Base-by-base conservation (phyloP, 768 basidiomycete species). In the Lyophyllum atratum region DNA sequence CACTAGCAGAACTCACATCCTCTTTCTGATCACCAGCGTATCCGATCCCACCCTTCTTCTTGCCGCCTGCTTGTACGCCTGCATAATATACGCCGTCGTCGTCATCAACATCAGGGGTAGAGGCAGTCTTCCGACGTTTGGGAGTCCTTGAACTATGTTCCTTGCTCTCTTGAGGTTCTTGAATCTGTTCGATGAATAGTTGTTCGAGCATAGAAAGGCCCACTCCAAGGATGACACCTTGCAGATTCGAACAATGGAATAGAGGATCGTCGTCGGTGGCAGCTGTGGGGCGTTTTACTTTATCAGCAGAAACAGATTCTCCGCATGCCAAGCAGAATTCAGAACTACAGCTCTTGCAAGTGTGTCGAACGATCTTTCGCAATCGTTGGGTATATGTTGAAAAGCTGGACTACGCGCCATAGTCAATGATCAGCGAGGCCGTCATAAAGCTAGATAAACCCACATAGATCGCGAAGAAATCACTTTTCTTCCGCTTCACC, bases 161-260 rank as follows among this genome's bases (percentile, higher is more conserved):
- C 52, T 66, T 64, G 49, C 49, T 59, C 37, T 75, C 73, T 17
- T 64, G 29, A 21, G 68, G 57, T 28, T 77, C 76, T 54, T 75
- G 72, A 31, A 62, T 73, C 51, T 86, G 84, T 39, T 88, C 84
- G 33, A 78, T 70, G 66, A 88, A 95, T 33, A 81, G 72, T 52
- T 84, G 79, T 70, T 96, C 93, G 42, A 96, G 80, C 85, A 93
- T 93, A 33, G 85, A 85, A 43, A 96, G 81, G 9, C 95, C 95
- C 37, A 96, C 80, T n/a, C 95, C 95, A 5, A 98, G 77, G 60
- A 97, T 86, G 14, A 92, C 84, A 37, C 95, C 95, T 73, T 97
- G 90, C 33, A 96, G 69, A 66, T 92, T 90, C 6, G 92, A 82
- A 71, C 95, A 97, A 72, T 97, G 95, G 67, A 95, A 92, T 56